Evolutionary conservation across 1,284 basidiomycete species (phyloP).

Genomic region (Pseudozyma sp.): DNA sequence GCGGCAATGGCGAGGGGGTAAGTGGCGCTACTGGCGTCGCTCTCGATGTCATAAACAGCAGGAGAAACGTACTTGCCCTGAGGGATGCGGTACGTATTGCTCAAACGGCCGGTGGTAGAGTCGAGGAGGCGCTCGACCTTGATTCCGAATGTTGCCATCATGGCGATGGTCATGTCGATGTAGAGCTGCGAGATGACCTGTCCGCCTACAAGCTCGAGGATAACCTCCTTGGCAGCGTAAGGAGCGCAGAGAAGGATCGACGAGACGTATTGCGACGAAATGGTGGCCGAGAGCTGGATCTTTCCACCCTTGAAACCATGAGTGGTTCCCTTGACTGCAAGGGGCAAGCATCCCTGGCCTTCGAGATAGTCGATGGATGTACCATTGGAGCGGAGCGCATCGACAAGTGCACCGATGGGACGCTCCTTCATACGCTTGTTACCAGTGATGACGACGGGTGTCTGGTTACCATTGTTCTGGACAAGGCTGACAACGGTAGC

Average conservation of each 20-base stretch:
- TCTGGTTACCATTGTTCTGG: slow-evolving; percentile 35
- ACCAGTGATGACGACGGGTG: slow-evolving; percentile 80
- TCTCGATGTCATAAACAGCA: slow-evolving; percentile 85
- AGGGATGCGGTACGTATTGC: slow-evolving; percentile 86
- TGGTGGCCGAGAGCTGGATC: slow-evolving; percentile 90
- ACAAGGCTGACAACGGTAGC: slow-evolving; percentile 90
- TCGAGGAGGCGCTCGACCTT: slow-evolving; percentile 80
- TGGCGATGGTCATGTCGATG: slow-evolving; percentile 99
- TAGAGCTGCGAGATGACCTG: slow-evolving; percentile 98
- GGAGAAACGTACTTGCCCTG: slow-evolving; percentile 84
- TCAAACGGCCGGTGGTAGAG: slow-evolving; percentile 74
- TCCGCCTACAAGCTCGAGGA: slow-evolving; percentile 89
- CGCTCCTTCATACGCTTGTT: slow-evolving; percentile 99
- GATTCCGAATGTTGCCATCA: slow-evolving; percentile 96
- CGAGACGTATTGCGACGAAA: slow-evolving; percentile 98
- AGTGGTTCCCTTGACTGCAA: slow-evolving; percentile 77
- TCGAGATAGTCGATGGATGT: slow-evolving; percentile 83
- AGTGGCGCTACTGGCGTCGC: slow-evolving; percentile 93
- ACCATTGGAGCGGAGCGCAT: slow-evolving; percentile 86
- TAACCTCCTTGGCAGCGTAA: slow-evolving; percentile 84
- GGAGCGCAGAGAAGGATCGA: slow-evolving; percentile 96
- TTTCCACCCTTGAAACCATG: slow-evolving; percentile 82
- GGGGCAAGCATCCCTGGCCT: slow-evolving; percentile 85
- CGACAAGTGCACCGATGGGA: slow-evolving; percentile 91
- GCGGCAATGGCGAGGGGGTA: slow-evolving; percentile 97